Conservation (phyloP, 2,329 filamentous ascomycete species). For the Didymella exigua region DNA sequence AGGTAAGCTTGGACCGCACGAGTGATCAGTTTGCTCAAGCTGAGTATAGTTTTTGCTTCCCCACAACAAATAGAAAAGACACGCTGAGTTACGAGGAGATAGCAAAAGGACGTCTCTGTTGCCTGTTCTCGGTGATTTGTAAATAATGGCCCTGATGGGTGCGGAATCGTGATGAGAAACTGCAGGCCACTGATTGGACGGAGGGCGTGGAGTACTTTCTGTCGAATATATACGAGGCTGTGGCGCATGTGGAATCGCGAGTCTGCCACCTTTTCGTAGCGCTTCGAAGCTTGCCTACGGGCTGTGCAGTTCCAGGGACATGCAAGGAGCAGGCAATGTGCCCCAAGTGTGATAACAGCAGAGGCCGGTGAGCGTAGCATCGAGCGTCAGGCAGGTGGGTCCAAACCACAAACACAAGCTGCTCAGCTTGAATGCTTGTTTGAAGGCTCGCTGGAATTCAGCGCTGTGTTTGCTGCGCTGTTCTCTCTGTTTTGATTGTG, state of each 20-base stretch:
- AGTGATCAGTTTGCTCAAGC: constrained; percentile 5
- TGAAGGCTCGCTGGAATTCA: background rate
- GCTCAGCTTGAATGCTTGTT: background rate
- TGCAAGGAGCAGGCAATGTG: constrained; percentile 6
- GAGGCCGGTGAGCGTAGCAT: constrained; percentile 8
- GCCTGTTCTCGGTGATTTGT: constrained; percentile 7
- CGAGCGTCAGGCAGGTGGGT: constrained; percentile 10
- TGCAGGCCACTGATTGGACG: constrained; percentile 40
- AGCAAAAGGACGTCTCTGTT: background rate
- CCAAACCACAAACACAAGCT: constrained; percentile 1
- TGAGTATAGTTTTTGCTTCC: background rate
- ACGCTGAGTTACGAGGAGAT: background rate
- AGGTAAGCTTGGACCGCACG: constrained; percentile 9
- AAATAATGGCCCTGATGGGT: constrained; percentile 8
- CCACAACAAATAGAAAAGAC: constrained; percentile 1
- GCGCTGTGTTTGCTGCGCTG: constrained; percentile 5
- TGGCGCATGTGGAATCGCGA: constrained; percentile 32
- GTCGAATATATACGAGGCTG: constrained; percentile 23
- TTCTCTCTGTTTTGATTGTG: constrained; percentile 17
- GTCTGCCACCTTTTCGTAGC: constrained; percentile 14
- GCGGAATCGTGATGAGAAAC: constrained; percentile 43
- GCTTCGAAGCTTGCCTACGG: constrained; percentile 9
- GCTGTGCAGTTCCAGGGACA: constrained; percentile 11
- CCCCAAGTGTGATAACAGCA: constrained; percentile 1
- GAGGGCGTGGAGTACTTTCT: constrained; percentile 19